Conservation (phyloP, 257 asterid genomes). For the Cinchona pubescens region DNA sequence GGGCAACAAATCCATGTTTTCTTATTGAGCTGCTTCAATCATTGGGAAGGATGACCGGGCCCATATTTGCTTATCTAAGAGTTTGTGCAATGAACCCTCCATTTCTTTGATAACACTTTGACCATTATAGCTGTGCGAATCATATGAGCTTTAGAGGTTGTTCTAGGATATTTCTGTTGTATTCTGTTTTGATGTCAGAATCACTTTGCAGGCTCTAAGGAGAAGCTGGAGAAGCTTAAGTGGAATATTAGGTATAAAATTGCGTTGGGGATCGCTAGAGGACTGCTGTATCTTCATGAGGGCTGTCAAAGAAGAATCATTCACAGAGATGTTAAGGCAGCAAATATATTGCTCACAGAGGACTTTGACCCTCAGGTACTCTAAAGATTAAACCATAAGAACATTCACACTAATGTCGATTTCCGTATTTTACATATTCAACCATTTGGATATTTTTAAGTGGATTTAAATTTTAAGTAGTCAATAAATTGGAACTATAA, state of each 20-base stretch:
- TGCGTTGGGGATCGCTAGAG: slow-evolving; percentile 78
- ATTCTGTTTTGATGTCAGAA: slow-evolving; percentile 2
- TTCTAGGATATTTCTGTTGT: neutral
- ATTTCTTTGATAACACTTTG: neutral
- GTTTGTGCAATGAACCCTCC: neutral
- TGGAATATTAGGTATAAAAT: slow-evolving; percentile 77
- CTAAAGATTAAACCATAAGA: no score
- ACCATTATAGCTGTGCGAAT: no score
- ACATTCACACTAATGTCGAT: neutral
- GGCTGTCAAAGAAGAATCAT: slow-evolving; percentile 87
- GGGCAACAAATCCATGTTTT: neutral
- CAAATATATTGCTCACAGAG: slow-evolving; percentile 78
- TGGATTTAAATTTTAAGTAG: neutral
- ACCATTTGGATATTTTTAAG: neutral
- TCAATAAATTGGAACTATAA: neutral
- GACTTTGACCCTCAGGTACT: slow-evolving; percentile 90
- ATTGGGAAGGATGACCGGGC: neutral
- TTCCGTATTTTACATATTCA: neutral
- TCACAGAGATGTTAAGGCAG: slow-evolving; percentile 95
- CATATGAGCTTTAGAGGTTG: neutral
- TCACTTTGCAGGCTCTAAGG: slow-evolving; percentile 49
- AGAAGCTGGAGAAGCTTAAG: slow-evolving; percentile 61
- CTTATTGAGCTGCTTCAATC: neutral
- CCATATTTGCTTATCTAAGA: neutral
- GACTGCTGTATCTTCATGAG: slow-evolving; percentile 84